A percentile compares a stretch with the other conserved stretches of the same genome.
Evolutionary conservation across 768 basidiomycete species (phyloP).

Genomic region (Kwoniella sp.): DNA sequence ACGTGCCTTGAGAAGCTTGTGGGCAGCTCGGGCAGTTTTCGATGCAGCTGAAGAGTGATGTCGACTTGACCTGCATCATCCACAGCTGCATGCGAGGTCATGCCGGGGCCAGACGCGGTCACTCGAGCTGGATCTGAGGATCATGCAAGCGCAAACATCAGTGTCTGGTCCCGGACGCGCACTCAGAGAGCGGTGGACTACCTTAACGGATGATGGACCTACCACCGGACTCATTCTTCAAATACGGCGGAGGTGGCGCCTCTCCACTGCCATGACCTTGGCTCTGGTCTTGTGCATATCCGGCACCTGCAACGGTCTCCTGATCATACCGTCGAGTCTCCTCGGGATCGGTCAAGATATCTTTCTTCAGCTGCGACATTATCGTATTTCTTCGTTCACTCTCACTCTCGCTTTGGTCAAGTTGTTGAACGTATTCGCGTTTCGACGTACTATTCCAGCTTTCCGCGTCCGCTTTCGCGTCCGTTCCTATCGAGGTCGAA

Average conservation of each 20-base stretch:
- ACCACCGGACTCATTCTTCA: not conserved
- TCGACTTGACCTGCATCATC: constrained; percentile 1
- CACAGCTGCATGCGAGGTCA: constrained; percentile 3
- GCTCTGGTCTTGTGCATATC: not conserved
- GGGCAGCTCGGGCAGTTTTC: not conserved
- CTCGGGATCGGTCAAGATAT: not conserved
- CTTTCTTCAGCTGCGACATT: not conserved
- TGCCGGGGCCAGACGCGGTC: not conserved
- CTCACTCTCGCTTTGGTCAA: not conserved
- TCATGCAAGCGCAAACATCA: not conserved
- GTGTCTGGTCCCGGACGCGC: no score
- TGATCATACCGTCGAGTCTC: not conserved
- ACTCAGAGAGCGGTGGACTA: no score
- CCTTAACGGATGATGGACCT: not conserved
- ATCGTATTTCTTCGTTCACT: not conserved
- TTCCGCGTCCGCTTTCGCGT: not conserved
- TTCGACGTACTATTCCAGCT: not conserved
- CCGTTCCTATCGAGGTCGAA: not conserved
- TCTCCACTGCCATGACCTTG: not conserved
- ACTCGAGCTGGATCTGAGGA: not conserved
- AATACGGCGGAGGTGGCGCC: not conserved
- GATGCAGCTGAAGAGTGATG: constrained; percentile 1
- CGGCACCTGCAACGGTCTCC: not conserved
- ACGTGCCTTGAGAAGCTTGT: not conserved
- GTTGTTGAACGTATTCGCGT: not conserved